Conservation (phyloP, 805 yeast genomes). For the Saturnispora zaruensis region DNA sequence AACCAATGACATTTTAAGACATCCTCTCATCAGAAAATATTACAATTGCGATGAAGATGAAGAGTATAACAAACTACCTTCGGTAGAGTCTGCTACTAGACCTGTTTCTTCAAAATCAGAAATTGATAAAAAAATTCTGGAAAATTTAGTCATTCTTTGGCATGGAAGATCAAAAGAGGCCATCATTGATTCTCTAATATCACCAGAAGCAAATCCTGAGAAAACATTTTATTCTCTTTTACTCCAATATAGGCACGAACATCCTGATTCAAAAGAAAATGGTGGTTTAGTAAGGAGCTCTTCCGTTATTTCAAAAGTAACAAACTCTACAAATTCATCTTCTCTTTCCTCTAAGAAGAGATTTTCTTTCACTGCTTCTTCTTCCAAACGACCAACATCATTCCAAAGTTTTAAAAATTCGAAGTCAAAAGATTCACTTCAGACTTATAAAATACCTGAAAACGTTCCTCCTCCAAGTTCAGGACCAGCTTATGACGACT, state of each 20-base stretch:
- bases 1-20: conserved; percentile 65
- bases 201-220: conserved; percentile 27
- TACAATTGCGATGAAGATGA: conserved; percentile 36
- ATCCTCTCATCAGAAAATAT: conserved; percentile 76
- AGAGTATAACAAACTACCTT: conserved; percentile 37
- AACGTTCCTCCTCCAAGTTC: conserved; percentile 8
- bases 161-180: conserved; percentile 40
- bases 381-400: conserved; percentile 40
- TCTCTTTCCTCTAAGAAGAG: conserved; percentile 29
- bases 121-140: conserved; percentile 45
- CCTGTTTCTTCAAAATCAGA: conserved; percentile 37
- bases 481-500: conserved; percentile 17
- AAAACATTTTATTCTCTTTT: conserved; percentile 32
- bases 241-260: conserved; percentile 31
- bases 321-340: conserved; percentile 8
- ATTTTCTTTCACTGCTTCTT: conserved; percentile 35
- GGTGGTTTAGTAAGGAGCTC: conserved; percentile 23
- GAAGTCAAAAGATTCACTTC: conserved; percentile 16
- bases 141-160: conserved; percentile 50
- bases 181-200: conserved; percentile 24
- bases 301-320: conserved; percentile 25
- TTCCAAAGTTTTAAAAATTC: conserved; percentile 29
- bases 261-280: conserved; percentile 16
- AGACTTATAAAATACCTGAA: conserved; percentile 1
- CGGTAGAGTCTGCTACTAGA: conserved; percentile 44